These are phyloP conservation scores for Eucalyptus polyanthemos DNA, from an alignment of 345 rosid species.

Conservation along the genomic window DNA sequence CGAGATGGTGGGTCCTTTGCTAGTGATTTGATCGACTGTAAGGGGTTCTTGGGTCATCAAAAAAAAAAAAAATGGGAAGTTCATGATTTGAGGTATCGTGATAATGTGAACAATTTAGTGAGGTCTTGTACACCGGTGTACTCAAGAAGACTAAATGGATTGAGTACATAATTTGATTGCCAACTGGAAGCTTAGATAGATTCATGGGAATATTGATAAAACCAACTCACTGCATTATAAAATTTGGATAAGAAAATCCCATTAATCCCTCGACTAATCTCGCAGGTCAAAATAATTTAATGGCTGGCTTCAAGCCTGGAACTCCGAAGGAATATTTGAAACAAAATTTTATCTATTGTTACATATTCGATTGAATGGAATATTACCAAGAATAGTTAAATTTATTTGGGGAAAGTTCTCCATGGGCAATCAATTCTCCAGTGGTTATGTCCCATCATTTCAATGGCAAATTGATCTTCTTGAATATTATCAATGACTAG, in stretches of 20 bases:
- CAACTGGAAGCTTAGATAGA: background rate
- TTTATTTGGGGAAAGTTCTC: background rate
- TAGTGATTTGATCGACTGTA: too few relatives aligned
- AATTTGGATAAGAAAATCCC: background rate
- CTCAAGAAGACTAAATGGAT: background rate
- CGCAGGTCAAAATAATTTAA: background rate
- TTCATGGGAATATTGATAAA: background rate
- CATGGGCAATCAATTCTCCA: background rate
- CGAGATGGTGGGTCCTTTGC: too few relatives aligned
- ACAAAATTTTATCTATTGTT: background rate
- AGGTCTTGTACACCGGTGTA: background rate
- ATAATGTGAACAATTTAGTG: background rate
- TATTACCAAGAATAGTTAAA: background rate
- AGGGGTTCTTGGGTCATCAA: too few relatives aligned
- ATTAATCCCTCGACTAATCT: background rate
- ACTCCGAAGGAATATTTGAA: background rate
- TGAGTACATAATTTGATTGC: fast-evolving
- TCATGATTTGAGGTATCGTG: background rate
- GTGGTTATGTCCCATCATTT: background rate
- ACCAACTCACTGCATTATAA: background rate
- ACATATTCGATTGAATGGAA: background rate
- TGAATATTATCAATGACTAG: background rate
- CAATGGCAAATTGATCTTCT: background rate
- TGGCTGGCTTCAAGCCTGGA: background rate
- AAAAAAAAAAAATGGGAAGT: too few relatives aligned